Percentiles rank a stretch among this genome's conserved stretches.
phyloP scores from a whole-genome alignment of 306 rosid species.

The Prosopis cineraria region DNA sequence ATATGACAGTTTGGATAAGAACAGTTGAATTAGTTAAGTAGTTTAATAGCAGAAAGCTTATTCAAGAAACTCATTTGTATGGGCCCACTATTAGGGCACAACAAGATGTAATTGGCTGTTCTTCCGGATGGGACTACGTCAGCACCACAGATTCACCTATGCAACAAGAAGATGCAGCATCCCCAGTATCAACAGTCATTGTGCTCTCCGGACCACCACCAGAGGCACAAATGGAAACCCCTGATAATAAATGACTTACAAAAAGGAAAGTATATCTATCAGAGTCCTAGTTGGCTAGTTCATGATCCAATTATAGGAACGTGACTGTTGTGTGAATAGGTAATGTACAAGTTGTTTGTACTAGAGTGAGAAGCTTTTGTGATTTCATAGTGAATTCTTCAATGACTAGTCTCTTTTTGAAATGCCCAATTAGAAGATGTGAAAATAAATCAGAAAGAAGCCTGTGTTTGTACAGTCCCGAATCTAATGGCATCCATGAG shows the following conservation, averaged over 20 bases:
- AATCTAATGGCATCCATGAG: background rate
- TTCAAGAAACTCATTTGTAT: background rate
- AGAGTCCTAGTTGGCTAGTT: too few relatives aligned
- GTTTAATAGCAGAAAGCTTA: constrained; percentile 24
- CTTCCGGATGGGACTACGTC: constrained; percentile 12
- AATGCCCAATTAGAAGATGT: background rate
- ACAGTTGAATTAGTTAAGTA: constrained; percentile 18
- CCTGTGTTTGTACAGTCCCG: background rate
- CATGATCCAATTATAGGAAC: background rate
- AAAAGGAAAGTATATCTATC: too few relatives aligned
- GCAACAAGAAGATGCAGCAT: constrained; percentile 7
- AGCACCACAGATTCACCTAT: background rate
- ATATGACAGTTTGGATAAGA: constrained; percentile 28
- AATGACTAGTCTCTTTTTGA: background rate
- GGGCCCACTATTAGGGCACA: background rate
- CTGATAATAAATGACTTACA: too few relatives aligned
- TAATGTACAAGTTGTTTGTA: too few relatives aligned
- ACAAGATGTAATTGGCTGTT: constrained; percentile 22
- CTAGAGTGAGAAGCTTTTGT: too few relatives aligned
- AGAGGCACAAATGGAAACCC: background rate
- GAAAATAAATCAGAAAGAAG: background rate
- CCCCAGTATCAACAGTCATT: constrained; percentile 31
- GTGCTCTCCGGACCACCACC: constrained; percentile 29
- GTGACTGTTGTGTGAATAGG: too few relatives aligned
- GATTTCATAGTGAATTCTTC: background rate